Percentiles rank a stretch among this genome's conserved stretches.
These are phyloP conservation scores for Cinchona pubescens DNA, from an alignment of 257 asterid genomes.

Conservation along the genomic window DNA sequence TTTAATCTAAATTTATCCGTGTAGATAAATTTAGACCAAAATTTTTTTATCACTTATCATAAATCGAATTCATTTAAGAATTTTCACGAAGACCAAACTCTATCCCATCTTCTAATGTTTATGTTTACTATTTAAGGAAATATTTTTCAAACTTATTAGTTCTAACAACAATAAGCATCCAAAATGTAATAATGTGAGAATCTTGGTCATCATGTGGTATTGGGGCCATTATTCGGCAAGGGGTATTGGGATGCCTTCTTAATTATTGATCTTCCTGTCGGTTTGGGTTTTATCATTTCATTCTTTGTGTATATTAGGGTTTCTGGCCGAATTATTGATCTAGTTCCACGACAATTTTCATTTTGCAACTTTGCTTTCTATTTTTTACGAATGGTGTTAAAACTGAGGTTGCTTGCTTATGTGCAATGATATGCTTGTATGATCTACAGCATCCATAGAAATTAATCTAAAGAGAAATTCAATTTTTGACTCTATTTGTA, in stretches of 20 bases:
- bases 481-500: too few species aligned
- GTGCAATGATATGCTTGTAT: too few species aligned
- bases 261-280: constrained; percentile 14
- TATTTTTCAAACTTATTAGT: not conserved
- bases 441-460: too few species aligned
- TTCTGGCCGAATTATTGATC: constrained; percentile 9
- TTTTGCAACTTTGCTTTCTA: not conserved
- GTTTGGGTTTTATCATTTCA: constrained; percentile 16
- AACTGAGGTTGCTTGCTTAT: too few species aligned
- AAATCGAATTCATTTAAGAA: too few species aligned
- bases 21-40: too few species aligned
- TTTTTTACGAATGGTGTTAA: too few species aligned
- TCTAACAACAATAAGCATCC: not conserved
- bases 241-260: not conserved
- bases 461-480: too few species aligned
- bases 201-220: too few species aligned
- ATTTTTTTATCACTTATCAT: too few species aligned
- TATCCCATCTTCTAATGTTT: not conserved
- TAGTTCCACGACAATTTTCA: not conserved
- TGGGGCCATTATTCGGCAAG: constrained; percentile 3
- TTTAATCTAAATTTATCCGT: too few species aligned
- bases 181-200: too few species aligned
- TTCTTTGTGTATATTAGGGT: not conserved
- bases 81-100: not conserved
- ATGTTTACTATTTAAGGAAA: constrained; percentile 3